phyloP scores from a whole-genome alignment of 306 rosid species.

The Cicer arietinum region DNA sequence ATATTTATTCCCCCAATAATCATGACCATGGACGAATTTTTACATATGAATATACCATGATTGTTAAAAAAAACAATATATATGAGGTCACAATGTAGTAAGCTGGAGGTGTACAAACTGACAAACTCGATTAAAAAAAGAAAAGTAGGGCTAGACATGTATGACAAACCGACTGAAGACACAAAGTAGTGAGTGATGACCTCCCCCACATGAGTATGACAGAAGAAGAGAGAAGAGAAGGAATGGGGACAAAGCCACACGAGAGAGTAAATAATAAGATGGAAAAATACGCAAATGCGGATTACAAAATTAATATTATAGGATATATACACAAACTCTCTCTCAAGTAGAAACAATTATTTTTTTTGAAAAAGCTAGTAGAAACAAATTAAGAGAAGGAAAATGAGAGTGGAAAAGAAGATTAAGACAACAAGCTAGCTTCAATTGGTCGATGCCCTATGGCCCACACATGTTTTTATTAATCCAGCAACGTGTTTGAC shows the following conservation, averaged over 20 bases:
- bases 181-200: conserved; percentile 68
- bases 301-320: no score
- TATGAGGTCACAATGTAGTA: conserved; percentile 71
- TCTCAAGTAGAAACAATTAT: conserved; percentile 28
- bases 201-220: conserved; percentile 50
- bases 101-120: conserved; percentile 71
- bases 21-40: no score
- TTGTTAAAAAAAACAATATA: not conserved
- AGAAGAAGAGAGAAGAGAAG: conserved; percentile 5
- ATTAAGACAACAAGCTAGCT: conserved; percentile 17
- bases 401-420: conserved; percentile 43
- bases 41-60: no score
- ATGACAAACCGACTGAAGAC: conserved; percentile 44
- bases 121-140: conserved; percentile 52
- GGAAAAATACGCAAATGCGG: no score
- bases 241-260: conserved; percentile 50
- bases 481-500: conserved; percentile 50
- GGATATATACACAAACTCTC: conserved; percentile 2
- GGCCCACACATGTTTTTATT: conserved; percentile 47
- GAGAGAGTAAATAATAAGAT: conserved; percentile 37
- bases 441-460: conserved; percentile 27
- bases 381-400: conserved; percentile 40
- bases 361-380: no score
- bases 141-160: conserved; percentile 42
- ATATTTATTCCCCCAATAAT: no score